Percentiles rank a stretch among this genome's conserved stretches.
These are phyloP conservation scores for Gremmenia infestans DNA, from an alignment of 2,329 filamentous ascomycete species.

Conservation along the genomic window DNA sequence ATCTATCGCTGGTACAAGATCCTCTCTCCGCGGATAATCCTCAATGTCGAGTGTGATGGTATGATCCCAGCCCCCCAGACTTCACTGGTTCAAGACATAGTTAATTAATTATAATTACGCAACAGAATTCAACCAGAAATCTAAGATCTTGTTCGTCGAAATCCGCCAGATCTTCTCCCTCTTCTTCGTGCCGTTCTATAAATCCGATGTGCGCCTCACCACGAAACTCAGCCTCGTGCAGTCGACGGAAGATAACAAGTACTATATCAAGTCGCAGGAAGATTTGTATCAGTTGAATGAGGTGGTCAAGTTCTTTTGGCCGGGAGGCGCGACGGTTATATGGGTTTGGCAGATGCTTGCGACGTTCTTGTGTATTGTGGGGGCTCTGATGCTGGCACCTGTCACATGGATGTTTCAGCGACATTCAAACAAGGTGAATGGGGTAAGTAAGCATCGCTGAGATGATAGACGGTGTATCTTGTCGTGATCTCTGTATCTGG, in stretches of 20 bases:
- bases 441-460: constrained; percentile 5
- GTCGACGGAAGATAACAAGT: constrained; percentile 39
- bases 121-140: constrained; percentile 62
- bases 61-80: constrained; percentile 11
- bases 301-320: constrained; percentile 65
- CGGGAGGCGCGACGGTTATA: constrained; percentile 53
- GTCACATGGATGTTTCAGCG: constrained; percentile 46
- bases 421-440: constrained; percentile 17
- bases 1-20: constrained; percentile 85
- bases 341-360: constrained; percentile 60
- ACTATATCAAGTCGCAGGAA: constrained; percentile 72
- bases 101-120: not conserved
- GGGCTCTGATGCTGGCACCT: constrained; percentile 46
- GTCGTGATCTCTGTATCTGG: too few species aligned
- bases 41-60: constrained; percentile 58
- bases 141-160: constrained; percentile 65
- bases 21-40: constrained; percentile 66
- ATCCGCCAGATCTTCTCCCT: constrained; percentile 72
- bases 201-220: constrained; percentile 61
- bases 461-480: not conserved
- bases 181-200: constrained; percentile 73
- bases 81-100: not conserved
- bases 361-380: constrained; percentile 59
- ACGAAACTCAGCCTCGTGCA: constrained; percentile 60
- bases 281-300: constrained; percentile 78